These are phyloP conservation scores for Angophora floribunda DNA, from an alignment of 345 rosid species.

Conservation along the genomic window DNA sequence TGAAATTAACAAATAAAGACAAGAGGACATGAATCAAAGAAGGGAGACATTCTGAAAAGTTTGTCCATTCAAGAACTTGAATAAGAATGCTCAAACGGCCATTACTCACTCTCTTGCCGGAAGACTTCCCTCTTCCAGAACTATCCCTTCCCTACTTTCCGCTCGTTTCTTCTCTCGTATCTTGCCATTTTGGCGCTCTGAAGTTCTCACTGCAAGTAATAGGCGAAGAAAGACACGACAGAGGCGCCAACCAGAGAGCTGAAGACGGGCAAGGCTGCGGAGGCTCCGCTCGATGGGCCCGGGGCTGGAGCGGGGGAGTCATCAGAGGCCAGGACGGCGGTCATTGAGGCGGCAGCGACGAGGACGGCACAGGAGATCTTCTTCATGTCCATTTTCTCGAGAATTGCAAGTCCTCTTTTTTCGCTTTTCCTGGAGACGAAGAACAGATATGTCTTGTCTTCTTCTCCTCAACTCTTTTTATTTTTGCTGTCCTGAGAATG, in stretches of 20 bases:
- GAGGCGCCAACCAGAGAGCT: conserved; percentile 60
- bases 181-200: not conserved
- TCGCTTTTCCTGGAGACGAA: conserved; percentile 2
- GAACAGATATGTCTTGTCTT: not conserved
- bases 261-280: conserved; percentile 37
- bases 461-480: not conserved
- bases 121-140: not conserved
- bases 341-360: conserved; percentile 45
- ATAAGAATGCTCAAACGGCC: not conserved
- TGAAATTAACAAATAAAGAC: not conserved
- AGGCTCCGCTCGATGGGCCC: conserved; percentile 18
- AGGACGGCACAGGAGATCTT: conserved; percentile 52
- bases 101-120: not conserved
- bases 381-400: conserved; percentile 50
- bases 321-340: conserved; percentile 37
- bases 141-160: not conserved
- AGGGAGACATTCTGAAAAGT: not conserved
- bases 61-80: not conserved
- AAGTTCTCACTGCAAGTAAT: conserved; percentile 34
- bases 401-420: not conserved
- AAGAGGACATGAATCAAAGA: not conserved
- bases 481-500: conserved; percentile 15
- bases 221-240: conserved; percentile 49
- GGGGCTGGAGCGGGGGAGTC: conserved; percentile 34
- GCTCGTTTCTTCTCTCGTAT: not conserved